Percentiles rank a stretch among this genome's conserved stretches.
These are phyloP conservation scores for Solanum lycopersicoides DNA, from an alignment of 257 asterid species.

Conservation along the genomic window DNA sequence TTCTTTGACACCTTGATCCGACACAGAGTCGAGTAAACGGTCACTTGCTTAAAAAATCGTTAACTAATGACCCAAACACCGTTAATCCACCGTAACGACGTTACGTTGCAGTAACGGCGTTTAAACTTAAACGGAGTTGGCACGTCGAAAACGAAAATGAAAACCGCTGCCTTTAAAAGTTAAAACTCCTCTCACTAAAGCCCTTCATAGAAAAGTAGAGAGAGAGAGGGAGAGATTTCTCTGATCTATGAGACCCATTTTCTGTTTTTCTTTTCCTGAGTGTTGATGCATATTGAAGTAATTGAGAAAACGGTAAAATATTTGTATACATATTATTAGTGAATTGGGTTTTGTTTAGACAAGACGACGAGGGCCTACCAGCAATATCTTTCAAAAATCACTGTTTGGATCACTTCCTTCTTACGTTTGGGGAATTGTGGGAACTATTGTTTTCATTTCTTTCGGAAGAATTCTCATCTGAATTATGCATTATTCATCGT, in stretches of 20 bases:
- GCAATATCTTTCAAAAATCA: background rate
- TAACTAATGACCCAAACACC: background rate
- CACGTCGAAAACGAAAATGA: background rate
- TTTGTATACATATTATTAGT: background rate
- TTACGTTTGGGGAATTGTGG: background rate
- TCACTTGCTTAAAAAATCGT: background rate
- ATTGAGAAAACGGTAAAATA: background rate
- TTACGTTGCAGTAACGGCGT: background rate
- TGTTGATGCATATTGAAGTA: background rate
- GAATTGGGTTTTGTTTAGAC: background rate
- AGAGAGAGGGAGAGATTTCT: background rate
- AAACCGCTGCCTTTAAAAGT: background rate
- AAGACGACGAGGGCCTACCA: constrained; percentile 4
- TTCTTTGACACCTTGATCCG: background rate
- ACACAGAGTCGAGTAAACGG: background rate
- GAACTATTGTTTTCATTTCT: background rate
- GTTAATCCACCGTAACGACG: background rate
- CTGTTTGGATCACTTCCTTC: constrained; percentile 2
- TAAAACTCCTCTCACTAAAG: background rate
- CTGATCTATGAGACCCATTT: background rate
- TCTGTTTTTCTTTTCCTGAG: background rate
- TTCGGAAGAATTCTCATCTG: background rate
- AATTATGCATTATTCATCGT: background rate
- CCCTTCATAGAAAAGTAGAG: background rate
- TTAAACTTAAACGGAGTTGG: background rate